Percentiles rank a stretch among this genome's conserved stretches.
Conservation (phyloP, 2,329 filamentous ascomycete species). For the Epichloe bromicola region DNA sequence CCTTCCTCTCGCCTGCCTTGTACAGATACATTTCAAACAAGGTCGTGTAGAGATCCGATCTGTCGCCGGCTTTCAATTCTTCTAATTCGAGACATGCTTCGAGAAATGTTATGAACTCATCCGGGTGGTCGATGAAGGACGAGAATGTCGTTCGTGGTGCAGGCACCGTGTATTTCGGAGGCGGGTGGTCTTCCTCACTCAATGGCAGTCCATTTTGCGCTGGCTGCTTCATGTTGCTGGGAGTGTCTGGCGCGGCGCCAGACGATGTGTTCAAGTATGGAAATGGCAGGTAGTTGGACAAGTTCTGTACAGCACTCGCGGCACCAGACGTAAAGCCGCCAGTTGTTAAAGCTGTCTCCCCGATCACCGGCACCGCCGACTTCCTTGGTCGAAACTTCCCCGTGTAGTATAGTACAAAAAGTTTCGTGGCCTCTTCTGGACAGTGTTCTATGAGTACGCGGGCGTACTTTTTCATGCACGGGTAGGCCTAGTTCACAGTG, state of each 20-base stretch:
- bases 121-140: slow-evolving; percentile 85
- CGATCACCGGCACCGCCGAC: slow-evolving; percentile 22
- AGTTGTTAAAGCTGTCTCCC: slow-evolving; percentile 22
- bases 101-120: slow-evolving; percentile 84
- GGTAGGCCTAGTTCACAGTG: slow-evolving; percentile 50
- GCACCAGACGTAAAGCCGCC: slow-evolving; percentile 43
- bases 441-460: slow-evolving; percentile 82
- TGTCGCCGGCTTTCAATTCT: slow-evolving; percentile 59
- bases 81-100: slow-evolving; percentile 72
- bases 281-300: slow-evolving; percentile 70
- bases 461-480: slow-evolving; percentile 89
- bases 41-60: slow-evolving; percentile 81
- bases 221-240: slow-evolving; percentile 36
- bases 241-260: slow-evolving; percentile 35
- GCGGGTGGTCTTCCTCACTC: slow-evolving; percentile 31
- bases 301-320: slow-evolving; percentile 69
- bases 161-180: slow-evolving; percentile 59
- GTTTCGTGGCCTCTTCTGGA: slow-evolving; percentile 63
- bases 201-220: slow-evolving; percentile 38
- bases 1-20: slow-evolving; percentile 65
- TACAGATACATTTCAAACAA: slow-evolving; percentile 97
- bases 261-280: slow-evolving; percentile 67
- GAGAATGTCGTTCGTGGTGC: slow-evolving; percentile 85
- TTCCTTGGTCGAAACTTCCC: slow-evolving; percentile 66
- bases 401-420: slow-evolving; percentile 94